Conservation (phyloP, 116 monocot genomes). For the Dioscorea cayenensis region DNA sequence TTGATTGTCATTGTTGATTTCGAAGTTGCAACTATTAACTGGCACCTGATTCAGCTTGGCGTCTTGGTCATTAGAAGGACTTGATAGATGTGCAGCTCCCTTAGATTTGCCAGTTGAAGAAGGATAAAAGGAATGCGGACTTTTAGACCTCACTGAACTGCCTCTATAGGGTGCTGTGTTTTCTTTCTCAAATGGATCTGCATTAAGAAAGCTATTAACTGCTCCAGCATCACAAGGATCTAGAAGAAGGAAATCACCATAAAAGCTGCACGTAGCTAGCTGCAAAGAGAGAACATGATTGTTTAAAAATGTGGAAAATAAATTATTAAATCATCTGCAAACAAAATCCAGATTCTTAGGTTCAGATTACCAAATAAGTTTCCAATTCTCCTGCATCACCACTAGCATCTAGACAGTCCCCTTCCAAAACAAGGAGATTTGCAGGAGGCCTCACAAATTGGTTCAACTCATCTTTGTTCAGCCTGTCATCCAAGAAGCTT, state of each 20-base stretch:
- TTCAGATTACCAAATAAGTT: slow-evolving; percentile 63
- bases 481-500: slow-evolving; percentile 31
- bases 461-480: slow-evolving; percentile 28
- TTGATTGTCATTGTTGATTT: slow-evolving; percentile 10
- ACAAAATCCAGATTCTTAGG: neutral
- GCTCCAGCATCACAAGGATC: slow-evolving; percentile 80
- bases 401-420: slow-evolving; percentile 65
- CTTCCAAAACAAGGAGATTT: slow-evolving; percentile 81
- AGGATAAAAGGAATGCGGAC: slow-evolving; percentile 19
- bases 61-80: slow-evolving; percentile 21
- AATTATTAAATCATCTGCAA: neutral
- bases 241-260: slow-evolving; percentile 82
- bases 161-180: slow-evolving; percentile 11
- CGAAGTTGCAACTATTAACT: slow-evolving; percentile 14
- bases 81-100: slow-evolving; percentile 35
- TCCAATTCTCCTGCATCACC: slow-evolving; percentile 73
- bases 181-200: slow-evolving; percentile 36
- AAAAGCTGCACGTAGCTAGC: slow-evolving; percentile 86
- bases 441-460: slow-evolving; percentile 58
- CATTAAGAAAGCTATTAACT: slow-evolving; percentile 49
- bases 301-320: slow-evolving; percentile 1
- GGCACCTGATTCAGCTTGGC: slow-evolving; percentile 14
- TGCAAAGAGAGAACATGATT: slow-evolving; percentile 25
- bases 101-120: slow-evolving; percentile 47
- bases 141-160: slow-evolving; percentile 45